Conservation (phyloP, 176 grass and related monocot genomes). For the Oryza meyeriana region DNA sequence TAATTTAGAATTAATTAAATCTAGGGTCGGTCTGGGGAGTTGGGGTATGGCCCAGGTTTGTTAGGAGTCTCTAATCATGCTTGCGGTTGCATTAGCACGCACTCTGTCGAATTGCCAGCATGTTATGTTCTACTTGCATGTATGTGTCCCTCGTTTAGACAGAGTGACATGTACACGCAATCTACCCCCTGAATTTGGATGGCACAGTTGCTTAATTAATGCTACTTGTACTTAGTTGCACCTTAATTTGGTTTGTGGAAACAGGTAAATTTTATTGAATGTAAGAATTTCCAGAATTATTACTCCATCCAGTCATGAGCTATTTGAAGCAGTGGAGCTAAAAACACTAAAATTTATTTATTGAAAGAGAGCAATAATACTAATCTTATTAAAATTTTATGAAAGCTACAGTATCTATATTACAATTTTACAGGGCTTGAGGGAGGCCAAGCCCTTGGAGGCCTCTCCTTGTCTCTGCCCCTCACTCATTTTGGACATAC, state of each 20-base stretch:
- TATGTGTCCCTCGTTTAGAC: neutral
- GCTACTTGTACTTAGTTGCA: neutral
- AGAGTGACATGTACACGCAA: neutral
- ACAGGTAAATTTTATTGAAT: neutral
- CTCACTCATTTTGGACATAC: too few species aligned
- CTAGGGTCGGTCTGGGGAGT: neutral
- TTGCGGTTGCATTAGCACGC: slow-evolving; percentile 21
- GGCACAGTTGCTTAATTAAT: neutral
- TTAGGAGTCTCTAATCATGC: slow-evolving; percentile 28
- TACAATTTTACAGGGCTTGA: too few species aligned
- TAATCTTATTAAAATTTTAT: too few species aligned
- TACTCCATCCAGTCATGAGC: too few species aligned
- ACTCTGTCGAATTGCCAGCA: neutral
- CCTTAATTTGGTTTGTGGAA: neutral
- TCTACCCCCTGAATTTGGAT: neutral
- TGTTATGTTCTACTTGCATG: slow-evolving; percentile 3
- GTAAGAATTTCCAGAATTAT: neutral
- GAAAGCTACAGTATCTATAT: too few species aligned
- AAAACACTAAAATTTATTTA: too few species aligned
- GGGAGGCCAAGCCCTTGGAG: too few species aligned
- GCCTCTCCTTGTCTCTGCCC: too few species aligned
- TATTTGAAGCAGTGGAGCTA: too few species aligned
- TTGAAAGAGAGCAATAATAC: too few species aligned
- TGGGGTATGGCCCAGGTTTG: slow-evolving; percentile 31
- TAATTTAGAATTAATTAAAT: neutral